Evolutionary conservation across 345 rosid species (phyloP), one percentile per base, ranked within the genome.

Genomic region (Corymbia maculata): DNA sequence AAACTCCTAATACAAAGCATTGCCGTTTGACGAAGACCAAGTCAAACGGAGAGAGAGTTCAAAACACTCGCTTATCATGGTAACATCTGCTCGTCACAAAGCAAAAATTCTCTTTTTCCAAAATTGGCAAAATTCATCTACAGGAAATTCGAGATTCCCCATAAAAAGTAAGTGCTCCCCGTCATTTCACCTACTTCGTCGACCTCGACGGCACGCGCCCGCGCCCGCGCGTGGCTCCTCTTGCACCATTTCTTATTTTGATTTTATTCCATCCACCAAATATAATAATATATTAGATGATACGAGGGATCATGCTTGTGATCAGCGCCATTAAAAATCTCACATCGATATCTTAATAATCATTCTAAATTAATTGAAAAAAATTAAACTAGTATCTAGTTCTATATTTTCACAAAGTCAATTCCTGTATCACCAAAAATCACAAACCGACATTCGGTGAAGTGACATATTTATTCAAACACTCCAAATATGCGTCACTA

Each of bases 401-500:
- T 0, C 44, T 66, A 66, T 66, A 32, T 15, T 68, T 68, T 1
- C 9, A 4, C 1, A 1, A 68, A 32, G 42, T 12, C 16, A 68
- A 32, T 68, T 68, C 8, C 4, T 2, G 42, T 8, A 32, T 0
- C 13, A 16, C 22, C 16, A 15, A 15, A 68, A 68, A 16, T 8
- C 45, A 8, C 0, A 68, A 64, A 68, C 0, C 0, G 3, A 7
- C 3, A 16, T 17, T 9, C 9, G 2, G 0, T 0, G 6, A 68
- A 0, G 6, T 1, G 0, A 0, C 0, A 0, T 4, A 68, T 15
- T 16, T 16, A 30, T n/a, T n/a, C n/a, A 59, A 59, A 59, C 3
- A 5, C 7, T 26, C 28, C 0, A 0, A 2, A 10, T 5, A 4
- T 11, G 14, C 0, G 0, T 10, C 0, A 0, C 2, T 28, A 26